Evolutionary conservation across 768 basidiomycete species (phyloP).

Genomic region (Mycena sanguinolenta): DNA sequence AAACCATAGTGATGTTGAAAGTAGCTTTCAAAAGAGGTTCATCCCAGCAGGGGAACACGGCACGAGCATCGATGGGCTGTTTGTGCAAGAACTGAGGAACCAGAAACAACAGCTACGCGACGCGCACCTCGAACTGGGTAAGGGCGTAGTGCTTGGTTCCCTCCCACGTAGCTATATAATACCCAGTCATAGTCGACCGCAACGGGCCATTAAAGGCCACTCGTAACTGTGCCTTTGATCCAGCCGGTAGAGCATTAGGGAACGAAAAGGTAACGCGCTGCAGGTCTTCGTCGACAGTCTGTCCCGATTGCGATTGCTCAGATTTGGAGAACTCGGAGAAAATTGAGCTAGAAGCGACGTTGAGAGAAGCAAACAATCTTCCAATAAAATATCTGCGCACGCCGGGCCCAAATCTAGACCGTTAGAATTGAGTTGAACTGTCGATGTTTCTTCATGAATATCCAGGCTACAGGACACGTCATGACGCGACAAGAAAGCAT

Average conservation of each 20-base stretch:
- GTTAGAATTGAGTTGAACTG: conserved; percentile 75
- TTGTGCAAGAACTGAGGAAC: conserved; percentile 11
- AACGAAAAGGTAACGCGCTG: conserved; percentile 79
- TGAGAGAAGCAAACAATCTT: not conserved
- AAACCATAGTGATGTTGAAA: conserved; percentile 82
- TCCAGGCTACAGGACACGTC: conserved; percentile 64
- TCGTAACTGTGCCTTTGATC: conserved; percentile 78
- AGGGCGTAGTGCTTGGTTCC: conserved; percentile 73
- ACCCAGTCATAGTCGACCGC: conserved; percentile 82
- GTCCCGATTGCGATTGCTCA: conserved; percentile 59
- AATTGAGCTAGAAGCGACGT: conserved; percentile 52
- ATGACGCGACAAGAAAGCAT: not conserved
- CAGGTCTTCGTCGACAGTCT: conserved; percentile 67
- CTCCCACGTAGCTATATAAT: conserved; percentile 80
- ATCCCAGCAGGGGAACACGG: conserved; percentile 92
- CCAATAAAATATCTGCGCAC: conserved; percentile 42
- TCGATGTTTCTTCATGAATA: conserved; percentile 70
- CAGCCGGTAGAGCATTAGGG: conserved; percentile 68
- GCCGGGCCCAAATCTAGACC: conserved; percentile 70
- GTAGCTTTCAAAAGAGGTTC: conserved; percentile 93
- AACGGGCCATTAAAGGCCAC: conserved; percentile 80
- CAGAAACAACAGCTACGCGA: not conserved
- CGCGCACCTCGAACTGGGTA: conserved; percentile 87
- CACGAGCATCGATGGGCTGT: conserved; percentile 88
- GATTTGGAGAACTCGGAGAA: conserved; percentile 66